Base-by-base conservation (phyloP, 2,329 filamentous ascomycete species). In the Emergomyces africanus region DNA sequence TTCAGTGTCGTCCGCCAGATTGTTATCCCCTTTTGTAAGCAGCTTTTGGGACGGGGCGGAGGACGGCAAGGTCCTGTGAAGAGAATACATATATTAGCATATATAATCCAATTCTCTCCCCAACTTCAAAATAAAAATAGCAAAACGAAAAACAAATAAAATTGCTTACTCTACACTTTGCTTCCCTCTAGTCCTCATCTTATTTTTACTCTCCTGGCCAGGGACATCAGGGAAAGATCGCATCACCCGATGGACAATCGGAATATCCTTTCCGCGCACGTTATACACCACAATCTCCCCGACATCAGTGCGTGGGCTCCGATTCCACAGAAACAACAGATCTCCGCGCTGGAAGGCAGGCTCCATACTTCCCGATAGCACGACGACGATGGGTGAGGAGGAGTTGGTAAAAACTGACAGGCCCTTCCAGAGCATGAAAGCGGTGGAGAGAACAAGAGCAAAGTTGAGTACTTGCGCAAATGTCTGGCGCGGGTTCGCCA, bases 21-120 rank as follows among this genome's bases (percentile, higher is more conserved):
- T 99, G 79, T 97, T 99, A 76, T 99, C 94, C 65, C 94, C 94
- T 76, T 99, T 99, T 39, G 94, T 99, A 59, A 99, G 82, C 23
- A 99, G 83, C 69, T 89, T 74, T 49, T 74, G 69, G 23, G 71
- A 66, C 55, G 64, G 53, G 12, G 64, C 57, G 2, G 56, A 30
- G 2, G 58, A 25, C 42, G 57, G 37, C 1, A 67, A 67, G 41
- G 57, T 44, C 42, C 42, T 33, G 25, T 15, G 18, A 50, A 50
- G 48, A 53, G 4, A 33, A 14, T n/a, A 30, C 4, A 53, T 14
- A 12, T 4, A 44, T 54, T 33, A 37, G 46, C 5, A 18, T 42
- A 33, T 25, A 15, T 9, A 30, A 2, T 48, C 15, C 37, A 15
- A 55, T 15, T 20, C 3, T 23, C 20, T 41, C 23, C 14, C 44